phyloP scores from a whole-genome alignment of 2,329 filamentous ascomycete genomes.

The Penicillium griseofulvum region DNA sequence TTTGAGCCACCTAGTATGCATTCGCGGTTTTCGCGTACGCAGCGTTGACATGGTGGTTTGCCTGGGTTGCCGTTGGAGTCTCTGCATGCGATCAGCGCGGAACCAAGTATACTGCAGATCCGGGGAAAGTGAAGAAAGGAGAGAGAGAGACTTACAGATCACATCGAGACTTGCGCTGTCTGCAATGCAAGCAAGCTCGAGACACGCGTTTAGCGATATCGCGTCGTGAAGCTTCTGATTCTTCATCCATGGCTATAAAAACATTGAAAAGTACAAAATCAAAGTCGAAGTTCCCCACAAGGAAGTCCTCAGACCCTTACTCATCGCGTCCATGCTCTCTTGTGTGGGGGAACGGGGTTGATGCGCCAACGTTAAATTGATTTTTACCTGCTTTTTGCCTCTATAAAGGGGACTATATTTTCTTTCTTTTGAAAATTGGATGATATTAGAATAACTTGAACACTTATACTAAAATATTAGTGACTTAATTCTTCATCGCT shows the following conservation, averaged over 20 bases:
- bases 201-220: constrained; percentile 46
- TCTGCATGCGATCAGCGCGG: constrained; percentile 20
- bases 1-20: constrained; percentile 60
- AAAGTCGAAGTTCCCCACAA: constrained; percentile 7
- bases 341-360: background rate
- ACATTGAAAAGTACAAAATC: constrained; percentile 1
- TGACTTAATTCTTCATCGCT: background rate
- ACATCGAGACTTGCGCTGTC: constrained; percentile 52
- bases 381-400: background rate
- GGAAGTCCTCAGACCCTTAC: constrained; percentile 11
- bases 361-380: background rate
- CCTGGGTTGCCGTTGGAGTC: constrained; percentile 22
- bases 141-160: constrained; percentile 45
- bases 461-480: background rate
- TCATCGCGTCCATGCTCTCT: constrained; percentile 15
- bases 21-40: constrained; percentile 57
- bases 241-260: background rate
- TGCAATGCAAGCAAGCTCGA: constrained; percentile 49
- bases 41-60: constrained; percentile 57
- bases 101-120: constrained; percentile 10
- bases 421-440: background rate
- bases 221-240: constrained; percentile 8
- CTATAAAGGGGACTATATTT: background rate
- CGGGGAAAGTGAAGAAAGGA: background rate
- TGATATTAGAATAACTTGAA: background rate